These are phyloP conservation scores for Lactarius evosmus DNA, from an alignment of 768 basidiomycete species.

Conservation along the genomic window DNA sequence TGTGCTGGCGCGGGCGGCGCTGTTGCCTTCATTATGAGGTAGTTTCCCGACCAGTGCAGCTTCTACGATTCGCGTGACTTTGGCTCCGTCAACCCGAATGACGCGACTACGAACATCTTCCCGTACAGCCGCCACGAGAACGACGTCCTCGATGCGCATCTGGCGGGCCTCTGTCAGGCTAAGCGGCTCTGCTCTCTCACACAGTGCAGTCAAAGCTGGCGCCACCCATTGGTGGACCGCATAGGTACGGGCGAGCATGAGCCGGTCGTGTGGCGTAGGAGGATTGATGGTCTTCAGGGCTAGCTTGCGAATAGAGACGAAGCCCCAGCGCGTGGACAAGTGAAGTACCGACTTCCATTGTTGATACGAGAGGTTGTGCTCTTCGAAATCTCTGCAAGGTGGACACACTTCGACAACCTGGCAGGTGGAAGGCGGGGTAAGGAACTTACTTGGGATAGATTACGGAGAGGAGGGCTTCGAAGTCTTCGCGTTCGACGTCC, in stretches of 20 bases:
- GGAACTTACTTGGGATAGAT: constrained; percentile 19
- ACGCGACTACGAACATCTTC: not conserved
- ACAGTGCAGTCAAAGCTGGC: constrained; percentile 10
- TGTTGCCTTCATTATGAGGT: not conserved
- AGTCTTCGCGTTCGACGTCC: constrained; percentile 16
- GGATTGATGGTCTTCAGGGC: constrained; percentile 1
- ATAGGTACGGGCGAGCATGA: constrained; percentile 14
- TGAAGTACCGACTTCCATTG: constrained; percentile 32
- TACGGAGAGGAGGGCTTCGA: constrained; percentile 19
- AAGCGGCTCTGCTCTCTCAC: constrained; percentile 8
- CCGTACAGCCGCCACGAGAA: constrained; percentile 10
- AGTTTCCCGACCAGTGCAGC: not conserved
- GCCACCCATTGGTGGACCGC: constrained; percentile 13
- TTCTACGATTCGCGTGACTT: not conserved
- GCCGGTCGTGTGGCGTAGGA: constrained; percentile 8
- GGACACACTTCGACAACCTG: not conserved
- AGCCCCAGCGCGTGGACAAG: constrained; percentile 34
- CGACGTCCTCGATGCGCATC: constrained; percentile 17
- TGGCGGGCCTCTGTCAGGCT: constrained; percentile 5
- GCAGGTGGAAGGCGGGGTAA: not conserved
- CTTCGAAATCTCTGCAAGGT: constrained; percentile 9
- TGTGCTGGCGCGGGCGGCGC: not conserved
- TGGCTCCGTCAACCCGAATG: not conserved
- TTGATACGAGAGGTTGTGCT: constrained; percentile 18
- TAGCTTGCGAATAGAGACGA: constrained; percentile 30